Evolutionary conservation across 2,329 filamentous ascomycete species (phyloP), one percentile per base, ranked within the genome.

Genomic region (Incumbomyces lentus): DNA sequence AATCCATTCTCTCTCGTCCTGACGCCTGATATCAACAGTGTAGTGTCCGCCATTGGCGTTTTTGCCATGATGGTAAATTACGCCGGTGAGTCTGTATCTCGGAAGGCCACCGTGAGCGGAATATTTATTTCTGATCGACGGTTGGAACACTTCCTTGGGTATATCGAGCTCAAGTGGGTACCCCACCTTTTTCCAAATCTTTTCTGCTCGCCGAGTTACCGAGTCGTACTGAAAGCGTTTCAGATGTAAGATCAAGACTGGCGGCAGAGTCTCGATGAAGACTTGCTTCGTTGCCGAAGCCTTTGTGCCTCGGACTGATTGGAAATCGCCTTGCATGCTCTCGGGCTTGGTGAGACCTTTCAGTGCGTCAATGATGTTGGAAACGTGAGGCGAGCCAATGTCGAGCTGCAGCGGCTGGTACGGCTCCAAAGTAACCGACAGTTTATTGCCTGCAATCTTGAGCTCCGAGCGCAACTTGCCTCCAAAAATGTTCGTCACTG

Each of bases 201-300:
- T 98, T 59, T 95, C 84, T 0, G 88, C 94, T 18, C 88, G 88
- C 37, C 71, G 71, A 6, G 82, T 85, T 48, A 82, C 78, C 51
- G 81, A 86, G 59, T 96, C 88, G 58, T 95, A 96, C 59, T 95
- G 87, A 73, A 98, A 98, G 37, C 92, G 86, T 69, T 98, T 98
- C 35, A 98, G 74, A 61, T 98, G 92, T 7, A 98, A 75, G 45
- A 96, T 94, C 11, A 98, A 76, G 3, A 96, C 86, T 1, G 88
- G 86, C 1, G 92, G 92, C 13, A 96, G 72, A 1, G 81, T 86
- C 59, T 96, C 90, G 52, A 98, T 94, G 56, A 93, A 88, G 2
- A 95, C 82, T 64, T 96, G 92, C 68, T 96, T 98, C 29, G 86
- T 94, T 1, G 87, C 88, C 19, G 78, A 77, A 22, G 82, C 80